Percentiles rank a stretch among this genome's conserved stretches.
Evolutionary conservation across 2,329 filamentous ascomycete species (phyloP).

Genomic region (Gaeumannomyces tritici): DNA sequence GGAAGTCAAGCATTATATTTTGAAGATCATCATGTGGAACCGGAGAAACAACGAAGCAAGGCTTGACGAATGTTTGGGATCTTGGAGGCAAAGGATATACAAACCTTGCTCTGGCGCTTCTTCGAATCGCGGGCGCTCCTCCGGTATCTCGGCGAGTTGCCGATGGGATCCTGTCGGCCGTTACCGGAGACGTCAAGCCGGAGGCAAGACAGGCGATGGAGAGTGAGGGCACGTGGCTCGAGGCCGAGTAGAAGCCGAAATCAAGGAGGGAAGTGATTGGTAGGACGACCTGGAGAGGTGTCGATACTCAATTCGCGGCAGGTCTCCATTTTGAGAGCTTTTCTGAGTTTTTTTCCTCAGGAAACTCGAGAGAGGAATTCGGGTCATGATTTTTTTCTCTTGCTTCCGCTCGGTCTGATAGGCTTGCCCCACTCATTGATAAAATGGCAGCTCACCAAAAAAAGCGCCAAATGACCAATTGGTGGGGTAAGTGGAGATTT

Average conservation of each 20-base stretch:
- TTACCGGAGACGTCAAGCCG: background rate
- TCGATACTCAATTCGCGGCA: background rate
- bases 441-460: background rate
- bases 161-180: background rate
- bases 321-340: background rate
- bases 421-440: background rate
- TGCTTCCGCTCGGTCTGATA: background rate
- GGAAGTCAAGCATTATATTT: slow-evolving; percentile 5
- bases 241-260: background rate
- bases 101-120: background rate
- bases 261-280: background rate
- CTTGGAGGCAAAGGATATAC: background rate
- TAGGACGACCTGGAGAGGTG: background rate
- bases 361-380: background rate
- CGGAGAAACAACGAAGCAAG: background rate
- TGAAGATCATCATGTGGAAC: slow-evolving; percentile 1
- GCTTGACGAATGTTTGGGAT: background rate
- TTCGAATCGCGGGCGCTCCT: background rate
- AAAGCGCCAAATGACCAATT: background rate
- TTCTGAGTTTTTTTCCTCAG: background rate
- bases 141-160: background rate
- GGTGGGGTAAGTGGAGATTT: background rate
- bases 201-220: background rate
- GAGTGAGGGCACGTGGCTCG: background rate
- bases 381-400: background rate